These are phyloP conservation scores for Acephala macrosclerotiorum DNA, from an alignment of 2,329 filamentous ascomycete genomes.

Conservation along the genomic window DNA sequence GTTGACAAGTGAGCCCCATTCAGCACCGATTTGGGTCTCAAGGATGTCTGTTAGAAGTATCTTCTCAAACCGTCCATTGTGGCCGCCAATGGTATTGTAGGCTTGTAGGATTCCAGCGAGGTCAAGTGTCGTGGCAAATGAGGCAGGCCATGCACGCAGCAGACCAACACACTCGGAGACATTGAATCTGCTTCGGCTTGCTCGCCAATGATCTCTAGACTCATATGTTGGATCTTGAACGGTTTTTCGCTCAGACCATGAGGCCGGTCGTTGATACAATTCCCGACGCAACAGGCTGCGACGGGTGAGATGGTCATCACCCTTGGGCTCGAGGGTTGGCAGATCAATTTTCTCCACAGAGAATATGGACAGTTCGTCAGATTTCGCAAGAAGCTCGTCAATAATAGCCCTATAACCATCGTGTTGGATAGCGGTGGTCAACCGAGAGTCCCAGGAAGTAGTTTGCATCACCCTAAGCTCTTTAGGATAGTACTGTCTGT, in stretches of 20 bases:
- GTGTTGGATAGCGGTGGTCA: conserved; percentile 52
- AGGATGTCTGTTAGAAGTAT: conserved; percentile 50
- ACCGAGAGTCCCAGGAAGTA: conserved; percentile 49
- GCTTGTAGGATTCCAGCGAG: conserved; percentile 42
- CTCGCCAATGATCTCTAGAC: conserved; percentile 26
- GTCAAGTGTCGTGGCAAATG: conserved; percentile 36
- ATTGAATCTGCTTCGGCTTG: conserved; percentile 21
- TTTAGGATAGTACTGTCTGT: conserved; percentile 52
- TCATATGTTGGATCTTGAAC: conserved; percentile 19
- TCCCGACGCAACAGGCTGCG: conserved; percentile 27
- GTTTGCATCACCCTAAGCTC: conserved; percentile 51
- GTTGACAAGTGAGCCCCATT: conserved; percentile 54
- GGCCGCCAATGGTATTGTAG: conserved; percentile 50
- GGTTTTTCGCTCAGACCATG: not conserved
- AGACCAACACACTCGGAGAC: conserved; percentile 38
- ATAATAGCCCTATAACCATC: conserved; percentile 38
- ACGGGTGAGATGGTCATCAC: conserved; percentile 21
- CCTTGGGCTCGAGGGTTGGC: conserved; percentile 6
- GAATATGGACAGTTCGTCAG: conserved; percentile 32
- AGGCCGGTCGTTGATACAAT: conserved; percentile 18
- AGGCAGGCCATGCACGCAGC: conserved; percentile 37
- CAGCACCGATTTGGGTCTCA: conserved; percentile 44
- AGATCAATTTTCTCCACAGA: conserved; percentile 9
- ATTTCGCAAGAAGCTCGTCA: conserved; percentile 28
- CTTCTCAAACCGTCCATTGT: conserved; percentile 40